These are phyloP conservation scores for Macaranga tanarius DNA, from an alignment of 441 rosid species.

Conservation along the genomic window DNA sequence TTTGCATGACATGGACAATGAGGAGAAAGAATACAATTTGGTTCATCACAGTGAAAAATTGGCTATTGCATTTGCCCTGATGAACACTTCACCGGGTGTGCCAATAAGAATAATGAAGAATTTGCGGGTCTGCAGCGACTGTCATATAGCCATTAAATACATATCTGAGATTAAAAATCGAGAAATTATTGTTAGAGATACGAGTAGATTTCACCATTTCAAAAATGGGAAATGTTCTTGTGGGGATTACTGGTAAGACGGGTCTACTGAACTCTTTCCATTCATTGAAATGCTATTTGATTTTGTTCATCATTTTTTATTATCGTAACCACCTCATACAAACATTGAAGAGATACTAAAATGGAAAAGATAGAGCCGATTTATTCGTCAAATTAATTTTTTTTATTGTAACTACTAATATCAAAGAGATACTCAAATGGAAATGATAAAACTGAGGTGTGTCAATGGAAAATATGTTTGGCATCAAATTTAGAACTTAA, in stretches of 20 bases:
- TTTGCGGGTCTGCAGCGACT: constrained; percentile 70
- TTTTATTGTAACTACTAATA: too few relatives aligned
- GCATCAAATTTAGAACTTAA: too few relatives aligned
- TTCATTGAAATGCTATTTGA: not conserved
- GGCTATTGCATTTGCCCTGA: constrained; percentile 72
- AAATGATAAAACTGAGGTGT: too few relatives aligned
- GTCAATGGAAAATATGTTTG: too few relatives aligned
- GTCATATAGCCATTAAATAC: constrained; percentile 65
- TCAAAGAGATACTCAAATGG: too few relatives aligned
- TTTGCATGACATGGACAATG: constrained; percentile 72
- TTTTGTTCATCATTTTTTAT: not conserved
- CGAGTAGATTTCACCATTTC: constrained; percentile 85
- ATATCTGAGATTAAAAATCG: constrained; percentile 57
- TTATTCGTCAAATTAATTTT: too few relatives aligned
- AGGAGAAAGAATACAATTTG: constrained; percentile 70
- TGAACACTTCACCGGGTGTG: constrained; percentile 48
- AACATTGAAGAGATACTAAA: too few relatives aligned
- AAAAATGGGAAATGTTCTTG: constrained; percentile 68
- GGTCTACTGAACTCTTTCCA: not conserved
- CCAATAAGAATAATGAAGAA: constrained; percentile 85
- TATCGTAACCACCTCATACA: too few relatives aligned
- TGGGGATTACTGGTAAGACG: constrained; percentile 65
- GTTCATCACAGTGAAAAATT: constrained; percentile 80
- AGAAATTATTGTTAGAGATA: constrained; percentile 71
- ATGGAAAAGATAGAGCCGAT: too few relatives aligned